Base-by-base conservation (phyloP, 2,329 filamentous ascomycete genomes). In the Verruconis gallopava region DNA sequence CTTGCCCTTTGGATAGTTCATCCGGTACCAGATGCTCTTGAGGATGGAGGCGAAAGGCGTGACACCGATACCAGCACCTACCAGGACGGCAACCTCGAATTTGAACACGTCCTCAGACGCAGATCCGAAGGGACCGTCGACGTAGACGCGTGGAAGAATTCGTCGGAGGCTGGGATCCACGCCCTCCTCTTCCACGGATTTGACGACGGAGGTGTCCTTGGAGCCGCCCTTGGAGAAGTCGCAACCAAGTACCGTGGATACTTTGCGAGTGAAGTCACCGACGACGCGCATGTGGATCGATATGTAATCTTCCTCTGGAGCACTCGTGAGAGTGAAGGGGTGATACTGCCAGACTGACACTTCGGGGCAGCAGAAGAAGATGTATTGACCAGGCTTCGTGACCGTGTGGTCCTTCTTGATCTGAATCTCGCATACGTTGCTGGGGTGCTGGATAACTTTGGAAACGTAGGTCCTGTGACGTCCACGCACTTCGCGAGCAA, bases 21-120 rank as follows among this genome's bases (percentile, higher is more conserved):
- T 86, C 38, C 84, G 77, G 67, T 91, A 93, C 85, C 85, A 93
- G 63, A 93, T 89, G 41, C 81, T 86, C 69, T 93, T 93, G 55
- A 72, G 56, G 38, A 72, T 69, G 21, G 64, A 67, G 12, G 68
- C 68, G 50, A 71, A 71, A 4, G 66, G 65, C 9, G 67, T 70
- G 3, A 71, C 66, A 49, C 67, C 67, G 44, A 69, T 69, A 54
- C 68, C 68, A 1, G 66, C 65, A 48, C 67, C 68, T 19, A 68
- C 64, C 4, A 71, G 57, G 4, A 71, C 56, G 2, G 67, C 66
- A 32, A 71, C 60, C 50, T 72, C 68, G 47, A 69, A 71, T 47
- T 71, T 91, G 71, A 91, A 91, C 36, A 93, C 84, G 52, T 91
- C 84, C 56, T 91, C 83, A 0, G 85, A 89, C 1, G 83, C 83